Evolutionary conservation across 1,139 yeast genomes (phyloP).

Genomic region (Pichia sp.): DNA sequence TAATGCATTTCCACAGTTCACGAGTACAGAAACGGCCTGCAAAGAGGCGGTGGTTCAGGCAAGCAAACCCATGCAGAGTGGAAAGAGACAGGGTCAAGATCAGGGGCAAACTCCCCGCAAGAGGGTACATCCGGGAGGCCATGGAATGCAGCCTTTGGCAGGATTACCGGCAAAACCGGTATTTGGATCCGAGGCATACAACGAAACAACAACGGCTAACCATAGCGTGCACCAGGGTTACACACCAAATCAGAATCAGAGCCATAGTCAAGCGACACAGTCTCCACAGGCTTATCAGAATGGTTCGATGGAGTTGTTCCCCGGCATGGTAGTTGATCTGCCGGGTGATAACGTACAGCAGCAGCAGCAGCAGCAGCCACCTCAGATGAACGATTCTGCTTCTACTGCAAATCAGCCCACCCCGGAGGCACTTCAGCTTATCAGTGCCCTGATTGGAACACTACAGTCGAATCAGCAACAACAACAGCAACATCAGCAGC

Average conservation of each 20-base stretch:
- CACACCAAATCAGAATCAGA: too few relatives aligned
- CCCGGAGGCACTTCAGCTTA: constrained; percentile 3
- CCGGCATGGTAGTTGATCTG: constrained; percentile 12
- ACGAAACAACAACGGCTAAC: too few relatives aligned
- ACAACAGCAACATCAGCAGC: constrained; percentile 1
- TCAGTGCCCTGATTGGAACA: constrained; percentile 5
- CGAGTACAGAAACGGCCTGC: too few relatives aligned
- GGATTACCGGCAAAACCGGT: constrained; percentile 11
- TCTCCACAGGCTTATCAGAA: too few relatives aligned
- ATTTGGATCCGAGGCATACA: background rate
- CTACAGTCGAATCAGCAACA: constrained; percentile 1
- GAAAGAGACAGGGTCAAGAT: background rate
- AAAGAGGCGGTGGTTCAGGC: too few relatives aligned
- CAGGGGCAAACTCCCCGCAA: constrained; percentile 2
- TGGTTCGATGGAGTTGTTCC: constrained; percentile 12
- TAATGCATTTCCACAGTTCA: too few relatives aligned
- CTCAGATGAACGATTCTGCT: too few relatives aligned
- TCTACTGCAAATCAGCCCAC: constrained; percentile 4
- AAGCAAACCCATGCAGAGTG: too few relatives aligned
- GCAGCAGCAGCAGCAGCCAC: background rate
- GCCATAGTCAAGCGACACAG: too few relatives aligned
- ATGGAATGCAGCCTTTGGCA: too few relatives aligned
- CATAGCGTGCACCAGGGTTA: too few relatives aligned
- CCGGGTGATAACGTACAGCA: constrained; percentile 7
- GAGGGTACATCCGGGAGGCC: too few relatives aligned